These are phyloP conservation scores for Aspergillus nidulans DNA, from an alignment of 495 filamentous ascomycete species.

Conservation along the genomic window DNA sequence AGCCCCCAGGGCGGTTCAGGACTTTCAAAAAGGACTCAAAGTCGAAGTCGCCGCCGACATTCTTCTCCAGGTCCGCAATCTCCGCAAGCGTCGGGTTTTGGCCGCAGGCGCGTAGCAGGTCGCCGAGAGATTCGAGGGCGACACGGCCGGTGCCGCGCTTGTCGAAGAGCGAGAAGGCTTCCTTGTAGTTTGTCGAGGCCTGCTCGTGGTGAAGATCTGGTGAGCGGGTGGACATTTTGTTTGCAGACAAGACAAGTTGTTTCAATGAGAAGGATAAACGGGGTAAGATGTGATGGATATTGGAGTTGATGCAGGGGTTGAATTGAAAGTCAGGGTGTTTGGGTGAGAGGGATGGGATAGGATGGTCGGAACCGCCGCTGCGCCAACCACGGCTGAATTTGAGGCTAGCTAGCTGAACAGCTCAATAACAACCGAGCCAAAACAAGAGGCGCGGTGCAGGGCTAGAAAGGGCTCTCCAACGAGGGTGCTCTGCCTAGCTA, in stretches of 20 bases:
- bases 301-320: not conserved
- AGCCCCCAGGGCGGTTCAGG: constrained; percentile 94
- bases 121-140: constrained; percentile 77
- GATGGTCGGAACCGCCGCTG: constrained; percentile 5
- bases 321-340: not conserved
- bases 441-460: not conserved
- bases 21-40: constrained; percentile 95
- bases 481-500: not conserved
- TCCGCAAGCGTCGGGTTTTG: constrained; percentile 96
- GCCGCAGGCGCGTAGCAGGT: constrained; percentile 91
- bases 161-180: constrained; percentile 99
- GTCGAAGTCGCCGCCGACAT: constrained; percentile 87
- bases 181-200: constrained; percentile 99
- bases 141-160: constrained; percentile 95
- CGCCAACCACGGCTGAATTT: constrained; percentile 5
- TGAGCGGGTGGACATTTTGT: constrained; percentile 18
- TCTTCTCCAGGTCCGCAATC: constrained; percentile 84
- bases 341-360: not conserved
- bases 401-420: not conserved
- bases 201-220: constrained; percentile 43
- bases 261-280: constrained; percentile 5
- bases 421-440: not conserved
- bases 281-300: not conserved
- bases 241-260: not conserved
- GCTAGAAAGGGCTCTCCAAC: not conserved